These are phyloP conservation scores for Actinomucor elegans DNA, from an alignment of 371 early-diverging fungal species.

Conservation along the genomic window DNA sequence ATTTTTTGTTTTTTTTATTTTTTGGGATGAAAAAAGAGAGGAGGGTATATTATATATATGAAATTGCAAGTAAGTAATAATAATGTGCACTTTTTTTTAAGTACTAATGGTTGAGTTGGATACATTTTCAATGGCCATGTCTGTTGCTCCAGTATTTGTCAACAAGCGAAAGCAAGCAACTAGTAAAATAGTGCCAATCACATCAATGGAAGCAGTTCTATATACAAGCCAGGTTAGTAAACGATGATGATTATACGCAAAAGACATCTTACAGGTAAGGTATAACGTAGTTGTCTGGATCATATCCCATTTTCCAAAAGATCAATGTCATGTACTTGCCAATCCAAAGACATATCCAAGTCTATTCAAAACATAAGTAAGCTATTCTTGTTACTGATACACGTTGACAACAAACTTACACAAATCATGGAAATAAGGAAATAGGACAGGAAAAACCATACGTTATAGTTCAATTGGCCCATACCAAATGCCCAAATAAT, in stretches of 20 bases:
- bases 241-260: background rate
- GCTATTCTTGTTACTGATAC: no score
- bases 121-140: constrained; percentile 25
- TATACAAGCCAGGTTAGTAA: background rate
- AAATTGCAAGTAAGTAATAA: no score
- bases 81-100: no score
- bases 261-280: constrained; percentile 67
- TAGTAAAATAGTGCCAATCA: constrained; percentile 54
- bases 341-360: constrained; percentile 44
- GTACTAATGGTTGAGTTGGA: background rate
- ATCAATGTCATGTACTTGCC: constrained; percentile 52
- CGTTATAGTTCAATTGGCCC: constrained; percentile 44
- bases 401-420: constrained; percentile 35
- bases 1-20: no score
- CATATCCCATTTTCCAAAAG: constrained; percentile 71
- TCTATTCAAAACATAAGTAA: constrained; percentile 30
- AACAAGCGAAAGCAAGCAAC: constrained; percentile 42
- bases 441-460: constrained; percentile 45
- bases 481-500: constrained; percentile 59
- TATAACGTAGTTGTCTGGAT: constrained; percentile 82
- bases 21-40: no score
- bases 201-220: constrained; percentile 60
- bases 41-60: no score
- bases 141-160: constrained; percentile 32
- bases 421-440: constrained; percentile 40